A percentile compares a stretch with the other conserved stretches of the same genome.
These are phyloP conservation scores for Zygoascus biomembranicola DNA, from an alignment of 805 yeast species.

Conservation along the genomic window DNA sequence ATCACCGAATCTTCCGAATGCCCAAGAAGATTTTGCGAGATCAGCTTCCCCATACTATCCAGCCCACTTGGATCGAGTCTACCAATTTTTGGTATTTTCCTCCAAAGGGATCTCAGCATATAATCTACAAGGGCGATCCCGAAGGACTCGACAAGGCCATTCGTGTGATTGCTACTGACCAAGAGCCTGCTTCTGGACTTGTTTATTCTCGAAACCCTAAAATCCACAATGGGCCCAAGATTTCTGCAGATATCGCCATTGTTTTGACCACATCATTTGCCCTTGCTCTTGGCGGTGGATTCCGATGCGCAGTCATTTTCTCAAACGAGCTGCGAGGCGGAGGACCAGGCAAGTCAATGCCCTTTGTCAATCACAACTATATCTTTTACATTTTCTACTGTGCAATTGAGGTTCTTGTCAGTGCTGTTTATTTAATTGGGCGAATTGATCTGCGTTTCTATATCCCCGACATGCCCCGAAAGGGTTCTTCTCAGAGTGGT, in stretches of 20 bases:
- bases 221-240: constrained; percentile 25
- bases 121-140: constrained; percentile 37
- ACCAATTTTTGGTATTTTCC: constrained; percentile 54
- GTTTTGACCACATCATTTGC: constrained; percentile 16
- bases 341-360: constrained; percentile 15
- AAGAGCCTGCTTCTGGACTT: constrained; percentile 33
- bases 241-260: constrained; percentile 35
- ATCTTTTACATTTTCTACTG: constrained; percentile 67
- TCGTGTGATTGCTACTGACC: constrained; percentile 54
- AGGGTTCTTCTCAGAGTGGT: constrained; percentile 10
- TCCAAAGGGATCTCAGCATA: constrained; percentile 37
- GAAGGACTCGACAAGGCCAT: constrained; percentile 32
- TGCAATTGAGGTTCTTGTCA: constrained; percentile 49
- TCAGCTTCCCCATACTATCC: constrained; percentile 31
- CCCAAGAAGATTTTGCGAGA: constrained; percentile 8
- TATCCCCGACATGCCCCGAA: constrained; percentile 55
- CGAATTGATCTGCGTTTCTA: constrained; percentile 73
- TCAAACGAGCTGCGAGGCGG: constrained; percentile 16
- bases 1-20: constrained; percentile 26
- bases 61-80: constrained; percentile 73
- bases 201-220: constrained; percentile 36
- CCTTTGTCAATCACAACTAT: constrained; percentile 46
- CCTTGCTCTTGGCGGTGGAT: constrained; percentile 21
- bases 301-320: constrained; percentile 28
- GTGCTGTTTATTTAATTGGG: constrained; percentile 47